Evolutionary conservation across 768 basidiomycete species (phyloP).

Genomic region (Agaricus sinodeliciosus): DNA sequence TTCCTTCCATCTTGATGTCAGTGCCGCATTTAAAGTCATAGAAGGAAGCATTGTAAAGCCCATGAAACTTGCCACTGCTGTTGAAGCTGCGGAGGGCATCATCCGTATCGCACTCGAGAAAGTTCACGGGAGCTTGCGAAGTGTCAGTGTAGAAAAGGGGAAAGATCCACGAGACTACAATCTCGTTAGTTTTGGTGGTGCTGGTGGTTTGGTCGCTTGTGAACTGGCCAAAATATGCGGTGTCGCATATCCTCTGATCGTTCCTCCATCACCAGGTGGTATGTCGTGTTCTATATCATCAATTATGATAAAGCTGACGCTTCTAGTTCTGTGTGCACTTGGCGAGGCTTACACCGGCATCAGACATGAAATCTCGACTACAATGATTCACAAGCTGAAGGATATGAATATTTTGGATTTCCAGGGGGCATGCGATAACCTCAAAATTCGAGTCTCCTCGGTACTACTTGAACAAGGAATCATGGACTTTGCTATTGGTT

Average conservation of each 20-base stretch:
- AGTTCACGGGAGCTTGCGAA: constrained; percentile 23
- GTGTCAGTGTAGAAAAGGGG: constrained; percentile 24
- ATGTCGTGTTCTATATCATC: not conserved
- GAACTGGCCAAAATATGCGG: constrained; percentile 14
- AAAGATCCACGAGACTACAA: constrained; percentile 23
- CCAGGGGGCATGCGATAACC: constrained; percentile 3
- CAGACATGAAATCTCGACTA: constrained; percentile 20
- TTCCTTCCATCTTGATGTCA: constrained; percentile 19
- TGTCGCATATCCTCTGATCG: constrained; percentile 18
- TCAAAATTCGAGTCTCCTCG: constrained; percentile 15
- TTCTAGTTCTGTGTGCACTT: constrained; percentile 22
- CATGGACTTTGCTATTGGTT: constrained; percentile 11
- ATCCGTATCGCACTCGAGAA: constrained; percentile 21
- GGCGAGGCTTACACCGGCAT: constrained; percentile 22
- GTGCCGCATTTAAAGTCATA: constrained; percentile 18
- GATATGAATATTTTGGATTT: constrained; percentile 16
- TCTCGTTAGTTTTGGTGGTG: constrained; percentile 23
- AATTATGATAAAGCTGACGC: not conserved
- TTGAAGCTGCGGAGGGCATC: constrained; percentile 24
- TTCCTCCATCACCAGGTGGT: constrained; percentile 25
- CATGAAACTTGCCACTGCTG: constrained; percentile 15
- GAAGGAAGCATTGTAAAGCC: constrained; percentile 18
- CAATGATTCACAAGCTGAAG: constrained; percentile 17
- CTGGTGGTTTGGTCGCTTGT: constrained; percentile 21
- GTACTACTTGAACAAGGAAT: constrained; percentile 19